phyloP scores from a whole-genome alignment of 1,284 basidiomycete species.

The Cutaneotrichosporon cavernicola region DNA sequence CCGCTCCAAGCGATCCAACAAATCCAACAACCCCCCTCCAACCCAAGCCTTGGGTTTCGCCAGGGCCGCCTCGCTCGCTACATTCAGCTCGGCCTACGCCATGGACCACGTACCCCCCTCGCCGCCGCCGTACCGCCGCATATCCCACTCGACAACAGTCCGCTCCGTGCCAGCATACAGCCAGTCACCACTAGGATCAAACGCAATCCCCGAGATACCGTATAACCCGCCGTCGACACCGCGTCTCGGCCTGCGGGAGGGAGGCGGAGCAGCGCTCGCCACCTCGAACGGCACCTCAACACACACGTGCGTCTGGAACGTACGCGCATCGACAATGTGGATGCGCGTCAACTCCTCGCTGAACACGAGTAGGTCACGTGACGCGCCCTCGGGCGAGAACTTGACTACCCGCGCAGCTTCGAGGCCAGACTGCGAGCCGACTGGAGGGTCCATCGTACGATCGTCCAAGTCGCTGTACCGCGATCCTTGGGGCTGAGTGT shows the following conservation, averaged over 20 bases:
- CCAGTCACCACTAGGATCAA: conserved; percentile 51
- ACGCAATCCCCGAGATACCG: conserved; percentile 49
- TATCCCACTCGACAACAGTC: conserved; percentile 53
- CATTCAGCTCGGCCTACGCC: conserved; percentile 26
- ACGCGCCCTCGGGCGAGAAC: conserved; percentile 50
- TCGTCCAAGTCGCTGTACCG: conserved; percentile 26
- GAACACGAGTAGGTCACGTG: conserved; percentile 51
- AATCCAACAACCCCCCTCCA: background rate
- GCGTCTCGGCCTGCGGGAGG: conserved; percentile 15
- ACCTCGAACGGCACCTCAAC: conserved; percentile 41
- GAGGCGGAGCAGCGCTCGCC: background rate
- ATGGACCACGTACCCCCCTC: conserved; percentile 43
- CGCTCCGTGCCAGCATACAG: conserved; percentile 52
- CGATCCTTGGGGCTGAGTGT: conserved; percentile 30
- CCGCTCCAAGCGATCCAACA: background rate
- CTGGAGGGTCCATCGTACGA: conserved; percentile 9
- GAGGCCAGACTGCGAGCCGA: conserved; percentile 38
- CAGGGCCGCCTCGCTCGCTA: background rate
- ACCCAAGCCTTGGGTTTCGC: background rate
- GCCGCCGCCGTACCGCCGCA: conserved; percentile 41
- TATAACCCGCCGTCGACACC: conserved; percentile 39
- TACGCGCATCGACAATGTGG: conserved; percentile 53
- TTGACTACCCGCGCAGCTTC: conserved; percentile 53
- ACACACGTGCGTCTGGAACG: conserved; percentile 49
- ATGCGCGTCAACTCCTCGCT: conserved; percentile 47